Evolutionary conservation across 2,329 filamentous ascomycete species (phyloP), one percentile per base, ranked within the genome.

Genomic region (Stachybotrys chlorohalonatus): DNA sequence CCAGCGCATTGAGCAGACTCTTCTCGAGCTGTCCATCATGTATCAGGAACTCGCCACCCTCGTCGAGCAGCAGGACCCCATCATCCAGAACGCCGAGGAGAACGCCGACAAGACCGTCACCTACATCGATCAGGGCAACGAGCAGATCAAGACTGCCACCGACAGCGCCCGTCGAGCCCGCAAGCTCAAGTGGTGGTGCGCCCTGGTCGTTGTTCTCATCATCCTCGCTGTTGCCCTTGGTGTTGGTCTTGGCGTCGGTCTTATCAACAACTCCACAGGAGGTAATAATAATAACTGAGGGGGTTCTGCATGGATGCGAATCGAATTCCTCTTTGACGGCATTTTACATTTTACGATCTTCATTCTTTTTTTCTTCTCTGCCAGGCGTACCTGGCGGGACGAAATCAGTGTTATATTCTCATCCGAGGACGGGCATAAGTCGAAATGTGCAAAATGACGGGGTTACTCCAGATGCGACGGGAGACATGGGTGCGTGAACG

Each of bases 181-280:
- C 63, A 88, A 84, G 75, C 81, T 90, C 72, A 93, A 93, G 78
- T 92, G 89, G 89, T 90, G 82, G 80, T 89, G 86, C 66, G 74
- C 89, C 57, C 71, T 83, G 57, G 75, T 91, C 56, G 73, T 75
- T 51, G 61, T 82, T 24, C 73, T 85, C 66, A 82, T 85, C 67
- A 69, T 82, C 63, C 67, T 85, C 52, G 76, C 74, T 58, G 72
- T 84, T 55, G 76, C 72, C 8, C 66, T 83, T 39, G 80, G 76
- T 54, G 76, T 85, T 57, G 80, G 76, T 55, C 66, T 84, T 13
- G 80, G 78, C 51, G 64, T 84, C 52, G 71, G 68, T 48, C 61
- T 80, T 46, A 64, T 65, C 51, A 66, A 65, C 42, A 64, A 62
- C 8, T 56, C 54, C 49, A 58, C 51, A 24, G 24, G 24, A 24